A percentile compares a stretch with the other conserved stretches of the same genome.
Evolutionary conservation across 2,329 filamentous ascomycete genomes (phyloP).

Genomic region (Plenodomus tracheiphilus): DNA sequence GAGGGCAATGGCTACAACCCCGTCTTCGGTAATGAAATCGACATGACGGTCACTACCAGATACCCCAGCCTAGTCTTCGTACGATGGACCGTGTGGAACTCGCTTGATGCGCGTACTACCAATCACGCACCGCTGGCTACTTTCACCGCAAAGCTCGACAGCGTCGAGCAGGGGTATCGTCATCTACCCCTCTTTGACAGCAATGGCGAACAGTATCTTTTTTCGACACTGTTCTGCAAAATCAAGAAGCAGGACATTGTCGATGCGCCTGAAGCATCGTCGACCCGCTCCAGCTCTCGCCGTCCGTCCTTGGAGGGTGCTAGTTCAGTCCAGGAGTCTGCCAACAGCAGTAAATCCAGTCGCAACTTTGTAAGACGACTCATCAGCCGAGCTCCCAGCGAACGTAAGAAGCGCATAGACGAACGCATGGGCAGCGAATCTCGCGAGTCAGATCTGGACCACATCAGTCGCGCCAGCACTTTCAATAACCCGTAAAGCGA

Average conservation of each 20-base stretch:
- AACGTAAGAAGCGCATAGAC: conserved; percentile 44
- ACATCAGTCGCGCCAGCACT: conserved; percentile 42
- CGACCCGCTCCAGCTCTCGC: conserved; percentile 24
- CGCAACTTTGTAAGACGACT: conserved; percentile 47
- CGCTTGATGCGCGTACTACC: conserved; percentile 73
- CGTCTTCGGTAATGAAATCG: conserved; percentile 77
- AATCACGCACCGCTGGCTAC: conserved; percentile 72
- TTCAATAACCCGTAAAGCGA: conserved; percentile 26
- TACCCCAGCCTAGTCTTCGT: conserved; percentile 93
- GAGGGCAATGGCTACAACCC: conserved; percentile 93
- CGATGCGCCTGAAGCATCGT: conserved; percentile 40
- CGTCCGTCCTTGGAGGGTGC: conserved; percentile 32
- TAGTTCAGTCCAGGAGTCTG: conserved; percentile 33
- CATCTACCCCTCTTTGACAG: conserved; percentile 87
- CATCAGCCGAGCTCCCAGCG: conserved; percentile 49
- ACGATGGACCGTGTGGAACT: conserved; percentile 88
- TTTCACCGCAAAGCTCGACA: conserved; percentile 90
- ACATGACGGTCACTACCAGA: conserved; percentile 86
- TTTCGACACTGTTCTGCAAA: conserved; percentile 91
- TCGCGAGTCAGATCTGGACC: conserved; percentile 35
- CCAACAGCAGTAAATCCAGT: conserved; percentile 34
- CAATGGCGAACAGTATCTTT: conserved; percentile 89
- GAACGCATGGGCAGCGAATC: conserved; percentile 37
- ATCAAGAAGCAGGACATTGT: conserved; percentile 67
- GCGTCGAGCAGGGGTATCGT: conserved; percentile 87